Percentiles rank a stretch among this genome's conserved stretches.
Conservation (phyloP, 352 stramenopile genomes). For the Achlya hypogyna region DNA sequence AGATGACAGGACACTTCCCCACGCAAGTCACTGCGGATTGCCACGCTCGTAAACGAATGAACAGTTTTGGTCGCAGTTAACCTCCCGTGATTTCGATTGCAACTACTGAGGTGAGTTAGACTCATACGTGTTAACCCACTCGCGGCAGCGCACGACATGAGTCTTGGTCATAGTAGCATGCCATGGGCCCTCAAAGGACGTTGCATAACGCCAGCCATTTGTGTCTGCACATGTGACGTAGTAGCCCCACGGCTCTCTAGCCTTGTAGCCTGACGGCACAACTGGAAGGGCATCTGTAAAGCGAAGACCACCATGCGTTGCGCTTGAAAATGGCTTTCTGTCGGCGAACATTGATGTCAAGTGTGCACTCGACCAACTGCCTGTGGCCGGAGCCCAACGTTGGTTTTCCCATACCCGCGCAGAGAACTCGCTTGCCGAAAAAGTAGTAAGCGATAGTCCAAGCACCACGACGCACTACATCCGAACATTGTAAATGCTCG, state of each 20-base stretch:
- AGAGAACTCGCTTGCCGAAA: not conserved
- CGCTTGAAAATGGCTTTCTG: not conserved
- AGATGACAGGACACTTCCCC: too few relatives aligned
- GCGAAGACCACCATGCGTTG: not conserved
- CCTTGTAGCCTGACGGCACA: not conserved
- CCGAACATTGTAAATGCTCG: too few relatives aligned
- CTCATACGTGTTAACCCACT: slow-evolving; percentile 58
- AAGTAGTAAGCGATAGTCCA: not conserved
- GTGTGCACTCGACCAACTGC: slow-evolving; percentile 11
- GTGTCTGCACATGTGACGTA: slow-evolving; percentile 35
- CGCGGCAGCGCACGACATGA: slow-evolving; percentile 50
- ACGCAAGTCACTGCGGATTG: too few relatives aligned
- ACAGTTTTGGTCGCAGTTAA: too few relatives aligned
- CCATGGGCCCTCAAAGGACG: slow-evolving; percentile 49
- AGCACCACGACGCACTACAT: not conserved
- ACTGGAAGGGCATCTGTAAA: slow-evolving; percentile 10
- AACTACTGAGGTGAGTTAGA: too few relatives aligned
- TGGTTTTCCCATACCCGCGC: slow-evolving; percentile 20
- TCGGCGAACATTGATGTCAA: slow-evolving; percentile 6
- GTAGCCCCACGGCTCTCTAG: slow-evolving; percentile 34
- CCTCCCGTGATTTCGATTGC: too few relatives aligned
- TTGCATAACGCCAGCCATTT: slow-evolving; percentile 57
- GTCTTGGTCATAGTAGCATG: slow-evolving; percentile 37
- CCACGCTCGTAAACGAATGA: too few relatives aligned
- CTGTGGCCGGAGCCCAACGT: not conserved